Evolutionary conservation across 768 basidiomycete genomes (phyloP).

Genomic region (Russula dissimulans): DNA sequence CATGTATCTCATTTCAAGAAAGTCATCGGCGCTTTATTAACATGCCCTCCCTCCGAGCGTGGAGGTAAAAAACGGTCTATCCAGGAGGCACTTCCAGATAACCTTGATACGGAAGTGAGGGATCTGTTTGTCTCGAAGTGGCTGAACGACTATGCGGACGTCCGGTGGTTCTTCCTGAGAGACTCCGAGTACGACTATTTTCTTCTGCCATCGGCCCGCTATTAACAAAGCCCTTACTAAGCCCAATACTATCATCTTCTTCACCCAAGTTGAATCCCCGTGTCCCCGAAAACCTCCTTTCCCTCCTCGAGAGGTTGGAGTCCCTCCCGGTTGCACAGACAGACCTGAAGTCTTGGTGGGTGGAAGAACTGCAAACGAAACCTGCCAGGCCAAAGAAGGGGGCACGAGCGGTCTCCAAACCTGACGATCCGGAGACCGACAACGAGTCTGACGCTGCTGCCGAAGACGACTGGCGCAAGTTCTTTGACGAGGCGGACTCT

Average conservation of each 20-base stretch:
- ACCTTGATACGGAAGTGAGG: constrained; percentile 50
- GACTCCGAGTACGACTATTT: constrained; percentile 52
- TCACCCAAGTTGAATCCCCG: constrained; percentile 24
- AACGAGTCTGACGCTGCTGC: constrained; percentile 29
- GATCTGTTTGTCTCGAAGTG: constrained; percentile 59
- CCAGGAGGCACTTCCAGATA: constrained; percentile 25
- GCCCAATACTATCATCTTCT: constrained; percentile 24
- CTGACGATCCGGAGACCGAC: constrained; percentile 23
- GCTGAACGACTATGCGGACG: constrained; percentile 71
- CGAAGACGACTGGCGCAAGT: constrained; percentile 69
- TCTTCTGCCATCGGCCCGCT: neutral
- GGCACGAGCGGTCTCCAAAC: constrained; percentile 8
- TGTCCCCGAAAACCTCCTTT: constrained; percentile 46
- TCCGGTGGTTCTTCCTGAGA: constrained; percentile 84
- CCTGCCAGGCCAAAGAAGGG: constrained; percentile 39
- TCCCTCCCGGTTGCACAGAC: constrained; percentile 64
- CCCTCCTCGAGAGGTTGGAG: constrained; percentile 54
- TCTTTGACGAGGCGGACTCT: constrained; percentile 54
- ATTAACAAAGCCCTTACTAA: constrained; percentile 25
- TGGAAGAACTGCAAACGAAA: constrained; percentile 51
- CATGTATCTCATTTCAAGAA: constrained; percentile 60
- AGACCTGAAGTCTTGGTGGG: constrained; percentile 75
- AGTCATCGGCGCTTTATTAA: constrained; percentile 48
- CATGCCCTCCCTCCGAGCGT: constrained; percentile 47
- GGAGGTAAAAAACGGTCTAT: constrained; percentile 16